Conservation (phyloP, 345 rosid genomes). For the Rubroshorea leprosula region DNA sequence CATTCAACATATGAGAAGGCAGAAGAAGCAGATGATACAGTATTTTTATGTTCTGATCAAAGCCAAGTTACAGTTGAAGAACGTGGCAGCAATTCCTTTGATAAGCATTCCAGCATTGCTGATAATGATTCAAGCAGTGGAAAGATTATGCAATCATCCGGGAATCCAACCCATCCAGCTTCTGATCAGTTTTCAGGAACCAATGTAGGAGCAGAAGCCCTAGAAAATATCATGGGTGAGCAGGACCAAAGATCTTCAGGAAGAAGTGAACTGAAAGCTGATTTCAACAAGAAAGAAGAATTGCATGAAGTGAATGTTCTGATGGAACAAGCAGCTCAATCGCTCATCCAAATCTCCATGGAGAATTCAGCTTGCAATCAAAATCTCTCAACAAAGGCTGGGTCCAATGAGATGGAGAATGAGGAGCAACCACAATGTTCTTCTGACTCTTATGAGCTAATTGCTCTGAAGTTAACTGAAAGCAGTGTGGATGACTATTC, state of each 20-base stretch:
- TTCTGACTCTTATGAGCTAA: constrained; percentile 55
- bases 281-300: constrained; percentile 21
- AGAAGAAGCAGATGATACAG: constrained; percentile 20
- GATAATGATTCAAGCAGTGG: constrained; percentile 29
- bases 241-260: constrained; percentile 21
- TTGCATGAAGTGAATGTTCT: constrained; percentile 23
- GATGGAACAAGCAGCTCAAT: constrained; percentile 56
- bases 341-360: constrained; percentile 41
- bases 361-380: constrained; percentile 20
- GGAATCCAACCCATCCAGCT: constrained; percentile 7
- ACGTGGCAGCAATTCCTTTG: constrained; percentile 17
- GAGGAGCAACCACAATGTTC: constrained; percentile 33
- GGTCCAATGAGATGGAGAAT: constrained; percentile 21
- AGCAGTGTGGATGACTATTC: constrained; percentile 38
- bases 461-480: constrained; percentile 44
- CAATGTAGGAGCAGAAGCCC: constrained; percentile 14
- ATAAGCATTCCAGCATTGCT: constrained; percentile 28
- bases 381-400: constrained; percentile 17
- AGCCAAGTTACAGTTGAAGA: constrained; percentile 17
- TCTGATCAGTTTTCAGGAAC: constrained; percentile 15
- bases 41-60: constrained; percentile 12
- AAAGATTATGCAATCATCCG: constrained; percentile 19
- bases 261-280: constrained; percentile 11
- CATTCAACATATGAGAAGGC: constrained; percentile 20
- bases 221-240: constrained; percentile 13